These are phyloP conservation scores for Psidium guajava DNA, from an alignment of 345 rosid genomes.

Conservation along the genomic window DNA sequence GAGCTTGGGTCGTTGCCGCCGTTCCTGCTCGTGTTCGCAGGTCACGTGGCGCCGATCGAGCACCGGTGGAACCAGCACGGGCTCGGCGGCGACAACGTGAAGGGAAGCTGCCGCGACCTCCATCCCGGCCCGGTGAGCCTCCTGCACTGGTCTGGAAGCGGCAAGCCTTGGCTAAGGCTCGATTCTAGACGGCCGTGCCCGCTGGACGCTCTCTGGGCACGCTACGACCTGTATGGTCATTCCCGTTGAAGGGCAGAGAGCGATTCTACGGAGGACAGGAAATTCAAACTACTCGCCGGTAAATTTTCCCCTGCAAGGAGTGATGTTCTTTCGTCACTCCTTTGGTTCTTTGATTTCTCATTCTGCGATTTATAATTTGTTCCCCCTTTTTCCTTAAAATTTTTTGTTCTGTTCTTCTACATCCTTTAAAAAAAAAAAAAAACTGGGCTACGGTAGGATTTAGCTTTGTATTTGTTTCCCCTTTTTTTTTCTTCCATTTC, in stretches of 20 bases:
- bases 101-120: conserved; percentile 81
- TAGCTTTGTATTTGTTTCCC: not conserved
- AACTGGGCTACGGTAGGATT: not conserved
- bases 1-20: conserved; percentile 97
- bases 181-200: conserved; percentile 77
- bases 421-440: not conserved
- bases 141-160: conserved; percentile 97
- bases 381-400: not conserved
- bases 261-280: not conserved
- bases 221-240: conserved; percentile 68
- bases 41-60: conserved; percentile 83
- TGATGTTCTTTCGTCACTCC: not conserved
- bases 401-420: not conserved
- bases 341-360: not conserved
- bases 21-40: conserved; percentile 69
- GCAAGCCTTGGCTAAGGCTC: conserved; percentile 93
- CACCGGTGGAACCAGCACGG: conserved; percentile 99
- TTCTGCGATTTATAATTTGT: not conserved
- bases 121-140: conserved; percentile 93
- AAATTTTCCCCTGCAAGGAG: not conserved
- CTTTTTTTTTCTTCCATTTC: not conserved
- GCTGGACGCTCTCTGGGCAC: conserved; percentile 78
- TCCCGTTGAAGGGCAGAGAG: conserved; percentile 16
- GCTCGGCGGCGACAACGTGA: conserved; percentile 84
- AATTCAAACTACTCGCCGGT: not conserved